phyloP scores from a whole-genome alignment of 805 yeast species.

The Kazachstania kunashirensis region DNA sequence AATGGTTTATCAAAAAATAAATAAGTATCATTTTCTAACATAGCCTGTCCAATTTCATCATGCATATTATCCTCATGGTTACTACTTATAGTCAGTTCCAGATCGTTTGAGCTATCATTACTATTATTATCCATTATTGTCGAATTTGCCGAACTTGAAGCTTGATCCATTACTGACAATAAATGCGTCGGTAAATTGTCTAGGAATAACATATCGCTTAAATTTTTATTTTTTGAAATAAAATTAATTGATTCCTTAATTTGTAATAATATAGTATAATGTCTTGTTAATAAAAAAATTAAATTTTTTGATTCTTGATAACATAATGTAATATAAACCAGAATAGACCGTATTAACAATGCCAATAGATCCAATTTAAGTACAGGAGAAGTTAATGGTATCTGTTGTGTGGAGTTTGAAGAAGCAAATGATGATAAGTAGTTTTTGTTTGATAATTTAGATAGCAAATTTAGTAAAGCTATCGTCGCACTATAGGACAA shows the following conservation, averaged over 20 bases:
- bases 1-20: slow-evolving; percentile 4
- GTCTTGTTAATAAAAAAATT: slow-evolving; percentile 38
- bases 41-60: background rate
- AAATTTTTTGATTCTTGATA: slow-evolving; percentile 47
- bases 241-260: slow-evolving; percentile 17
- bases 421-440: slow-evolving; percentile 18
- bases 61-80: background rate
- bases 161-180: background rate
- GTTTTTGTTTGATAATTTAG: slow-evolving; percentile 23
- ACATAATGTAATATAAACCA: slow-evolving; percentile 41
- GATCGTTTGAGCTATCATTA: background rate
- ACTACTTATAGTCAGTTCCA: no score
- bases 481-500: slow-evolving; percentile 44
- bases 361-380: slow-evolving; percentile 50
- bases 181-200: slow-evolving; percentile 1
- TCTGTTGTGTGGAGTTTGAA: background rate
- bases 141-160: background rate
- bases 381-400: slow-evolving; percentile 16
- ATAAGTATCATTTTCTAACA: background rate
- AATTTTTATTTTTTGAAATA: slow-evolving; percentile 14
- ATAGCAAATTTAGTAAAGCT: slow-evolving; percentile 34
- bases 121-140: background rate
- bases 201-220: slow-evolving; percentile 3
- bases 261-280: slow-evolving; percentile 28
- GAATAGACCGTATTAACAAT: slow-evolving; percentile 45